These are phyloP conservation scores for Termitomyces sp. DNA, from an alignment of 768 basidiomycete genomes.

Conservation along the genomic window DNA sequence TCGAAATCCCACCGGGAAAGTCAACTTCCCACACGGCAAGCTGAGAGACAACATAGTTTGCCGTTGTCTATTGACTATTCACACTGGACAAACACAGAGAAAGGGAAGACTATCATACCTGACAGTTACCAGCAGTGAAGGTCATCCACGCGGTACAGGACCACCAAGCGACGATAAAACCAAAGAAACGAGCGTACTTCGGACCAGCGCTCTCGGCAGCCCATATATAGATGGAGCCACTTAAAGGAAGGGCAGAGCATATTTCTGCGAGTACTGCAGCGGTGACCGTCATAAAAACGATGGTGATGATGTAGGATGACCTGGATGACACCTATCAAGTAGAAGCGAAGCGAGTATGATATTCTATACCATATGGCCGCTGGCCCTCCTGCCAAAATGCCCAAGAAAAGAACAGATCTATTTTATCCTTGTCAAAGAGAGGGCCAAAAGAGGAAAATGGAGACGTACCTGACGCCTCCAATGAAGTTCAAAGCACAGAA, in stretches of 20 bases:
- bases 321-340: conserved; percentile 32
- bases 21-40: conserved; percentile 74
- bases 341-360: background rate
- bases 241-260: conserved; percentile 83
- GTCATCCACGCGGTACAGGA: conserved; percentile 94
- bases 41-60: conserved; percentile 88
- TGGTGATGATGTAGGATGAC: conserved; percentile 81
- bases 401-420: conserved; percentile 78
- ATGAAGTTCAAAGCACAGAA: conserved; percentile 92
- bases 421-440: background rate
- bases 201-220: conserved; percentile 90
- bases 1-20: conserved; percentile 76
- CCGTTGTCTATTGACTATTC: conserved; percentile 56
- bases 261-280: conserved; percentile 87
- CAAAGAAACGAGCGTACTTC: conserved; percentile 82
- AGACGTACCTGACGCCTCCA: conserved; percentile 69
- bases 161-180: conserved; percentile 93
- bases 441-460: background rate
- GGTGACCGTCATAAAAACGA: conserved; percentile 86
- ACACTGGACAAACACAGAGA: background rate
- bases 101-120: conserved; percentile 46
- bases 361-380: conserved; percentile 73
- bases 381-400: conserved; percentile 81
- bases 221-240: conserved; percentile 94
- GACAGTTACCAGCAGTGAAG: conserved; percentile 84